Conservation (phyloP, 371 early-diverging fungal genomes). For the Zychaea mexicana region DNA sequence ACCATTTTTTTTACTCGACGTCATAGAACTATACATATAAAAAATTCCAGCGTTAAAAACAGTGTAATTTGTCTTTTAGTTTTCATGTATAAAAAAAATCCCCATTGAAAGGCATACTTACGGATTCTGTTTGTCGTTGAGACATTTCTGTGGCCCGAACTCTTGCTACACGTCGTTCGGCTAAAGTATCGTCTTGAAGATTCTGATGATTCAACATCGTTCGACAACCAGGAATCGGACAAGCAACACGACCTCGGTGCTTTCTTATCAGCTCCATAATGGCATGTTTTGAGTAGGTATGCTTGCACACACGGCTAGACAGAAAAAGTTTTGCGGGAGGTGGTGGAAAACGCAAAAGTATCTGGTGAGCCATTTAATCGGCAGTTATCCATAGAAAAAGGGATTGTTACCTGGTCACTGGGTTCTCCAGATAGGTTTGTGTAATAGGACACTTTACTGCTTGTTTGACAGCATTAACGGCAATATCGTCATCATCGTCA, state of each 20-base stretch:
- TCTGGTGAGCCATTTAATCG: too few species aligned
- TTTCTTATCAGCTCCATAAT: background rate
- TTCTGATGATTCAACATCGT: background rate
- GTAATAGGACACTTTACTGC: background rate
- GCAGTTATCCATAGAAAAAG: too few species aligned
- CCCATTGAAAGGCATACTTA: background rate
- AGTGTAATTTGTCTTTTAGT: background rate
- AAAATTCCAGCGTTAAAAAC: background rate
- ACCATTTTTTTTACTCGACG: background rate
- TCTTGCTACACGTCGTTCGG: conserved; percentile 1
- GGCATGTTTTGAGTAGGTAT: background rate
- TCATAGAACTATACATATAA: conserved; percentile 1
- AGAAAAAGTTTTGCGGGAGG: too few species aligned
- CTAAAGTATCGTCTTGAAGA: background rate
- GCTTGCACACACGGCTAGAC: background rate
- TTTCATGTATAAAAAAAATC: background rate
- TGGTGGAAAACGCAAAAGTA: background rate
- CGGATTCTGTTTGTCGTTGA: background rate
- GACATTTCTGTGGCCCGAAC: background rate
- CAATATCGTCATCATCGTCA: background rate
- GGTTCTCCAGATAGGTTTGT: background rate
- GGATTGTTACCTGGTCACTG: background rate
- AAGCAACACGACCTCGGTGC: background rate
- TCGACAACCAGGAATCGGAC: background rate
- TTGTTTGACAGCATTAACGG: background rate